These are phyloP conservation scores for Drosera spatulata DNA, from an alignment of 179 eudicot genomes.

Conservation along the genomic window DNA sequence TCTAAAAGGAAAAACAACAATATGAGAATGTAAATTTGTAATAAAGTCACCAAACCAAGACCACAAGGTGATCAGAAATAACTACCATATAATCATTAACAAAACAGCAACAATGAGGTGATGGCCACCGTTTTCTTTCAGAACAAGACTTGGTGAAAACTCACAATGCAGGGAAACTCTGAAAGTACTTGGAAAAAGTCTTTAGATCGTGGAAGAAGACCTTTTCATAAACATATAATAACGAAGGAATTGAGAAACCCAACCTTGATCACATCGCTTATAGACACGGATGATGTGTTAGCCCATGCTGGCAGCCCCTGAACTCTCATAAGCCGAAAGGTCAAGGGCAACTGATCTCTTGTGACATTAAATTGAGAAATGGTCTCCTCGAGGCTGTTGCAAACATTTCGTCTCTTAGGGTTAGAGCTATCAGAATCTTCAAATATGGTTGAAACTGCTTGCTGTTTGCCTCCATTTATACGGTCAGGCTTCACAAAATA, in stretches of 20 bases:
- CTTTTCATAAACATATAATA: not conserved
- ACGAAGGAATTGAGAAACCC: not conserved
- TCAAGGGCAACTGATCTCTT: slow-evolving; percentile 34
- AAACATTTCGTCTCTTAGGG: slow-evolving; percentile 8
- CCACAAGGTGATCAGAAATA: too few relatives aligned
- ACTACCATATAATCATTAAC: too few relatives aligned
- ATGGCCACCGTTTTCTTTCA: too few relatives aligned
- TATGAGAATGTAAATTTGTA: too few relatives aligned
- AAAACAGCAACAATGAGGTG: too few relatives aligned
- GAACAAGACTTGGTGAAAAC: too few relatives aligned
- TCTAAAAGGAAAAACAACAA: too few relatives aligned
- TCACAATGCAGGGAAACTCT: too few relatives aligned
- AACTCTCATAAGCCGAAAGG: slow-evolving; percentile 75
- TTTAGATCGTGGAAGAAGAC: too few relatives aligned
- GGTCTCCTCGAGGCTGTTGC: slow-evolving; percentile 29
- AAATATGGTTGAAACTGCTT: slow-evolving; percentile 16
- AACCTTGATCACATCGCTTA: slow-evolving; percentile 77
- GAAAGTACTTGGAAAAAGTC: too few relatives aligned
- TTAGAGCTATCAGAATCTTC: slow-evolving; percentile 9
- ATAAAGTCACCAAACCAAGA: too few relatives aligned
- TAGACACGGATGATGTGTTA: slow-evolving; percentile 70
- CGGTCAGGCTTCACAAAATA: slow-evolving; percentile 19
- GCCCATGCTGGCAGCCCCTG: slow-evolving; percentile 80
- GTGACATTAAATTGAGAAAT: slow-evolving; percentile 40
- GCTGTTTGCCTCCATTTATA: slow-evolving; percentile 11